These are phyloP conservation scores for Backusella sp. DNA, from an alignment of 192 early-diverging fungal genomes.

Conservation along the genomic window DNA sequence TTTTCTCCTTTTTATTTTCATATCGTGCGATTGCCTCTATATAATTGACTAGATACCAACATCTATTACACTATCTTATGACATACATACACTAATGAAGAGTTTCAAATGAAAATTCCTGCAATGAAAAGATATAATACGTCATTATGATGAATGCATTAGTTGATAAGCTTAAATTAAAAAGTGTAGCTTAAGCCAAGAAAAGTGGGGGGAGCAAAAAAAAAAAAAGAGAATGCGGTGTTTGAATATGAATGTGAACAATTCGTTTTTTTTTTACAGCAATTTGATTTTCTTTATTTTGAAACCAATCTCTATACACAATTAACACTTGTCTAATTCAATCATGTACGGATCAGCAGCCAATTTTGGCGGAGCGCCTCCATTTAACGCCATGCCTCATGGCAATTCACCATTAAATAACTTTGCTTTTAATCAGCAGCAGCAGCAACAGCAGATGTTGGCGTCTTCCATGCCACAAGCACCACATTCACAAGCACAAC, in stretches of 20 bases:
- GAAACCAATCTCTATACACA: background rate
- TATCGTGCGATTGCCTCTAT: too few species aligned
- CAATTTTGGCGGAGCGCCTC: background rate
- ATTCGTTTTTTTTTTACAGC: background rate
- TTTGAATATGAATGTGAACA: background rate
- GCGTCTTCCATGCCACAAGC: background rate
- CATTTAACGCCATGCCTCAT: background rate
- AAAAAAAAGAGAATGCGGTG: background rate
- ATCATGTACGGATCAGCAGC: constrained; percentile 1
- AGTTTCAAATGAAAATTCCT: too few species aligned
- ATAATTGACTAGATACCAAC: too few species aligned
- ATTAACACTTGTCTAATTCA: background rate
- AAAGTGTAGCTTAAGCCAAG: too few species aligned
- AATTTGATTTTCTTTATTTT: background rate
- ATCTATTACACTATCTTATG: too few species aligned
- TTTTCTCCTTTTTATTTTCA: too few species aligned
- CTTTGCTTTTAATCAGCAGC: background rate
- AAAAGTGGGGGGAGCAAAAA: too few species aligned
- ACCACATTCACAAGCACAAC: background rate
- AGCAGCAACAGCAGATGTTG: background rate
- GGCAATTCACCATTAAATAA: background rate
- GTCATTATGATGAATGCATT: too few species aligned
- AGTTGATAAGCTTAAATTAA: too few species aligned
- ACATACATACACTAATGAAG: too few species aligned
- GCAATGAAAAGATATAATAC: too few species aligned